Evolutionary conservation across 148 eudicot species (phyloP).

Genomic region (Amaranthus cruentus): DNA sequence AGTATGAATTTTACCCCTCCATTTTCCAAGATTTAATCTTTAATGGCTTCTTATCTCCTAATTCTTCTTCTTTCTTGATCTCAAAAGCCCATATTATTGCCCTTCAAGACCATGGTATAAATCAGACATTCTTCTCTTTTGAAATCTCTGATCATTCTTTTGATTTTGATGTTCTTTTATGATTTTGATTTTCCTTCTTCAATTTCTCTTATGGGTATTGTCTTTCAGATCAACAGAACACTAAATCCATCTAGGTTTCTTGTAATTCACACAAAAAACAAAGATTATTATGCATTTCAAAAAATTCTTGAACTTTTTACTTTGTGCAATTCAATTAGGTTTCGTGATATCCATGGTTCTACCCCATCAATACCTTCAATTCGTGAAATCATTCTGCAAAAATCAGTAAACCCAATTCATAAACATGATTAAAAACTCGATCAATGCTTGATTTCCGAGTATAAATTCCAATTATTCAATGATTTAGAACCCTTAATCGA

Average conservation of each 20-base stretch:
- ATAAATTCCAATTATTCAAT: constrained; percentile 25
- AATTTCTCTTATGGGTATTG: constrained; percentile 26
- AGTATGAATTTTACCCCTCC: constrained; percentile 38
- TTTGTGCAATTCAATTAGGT: constrained; percentile 18
- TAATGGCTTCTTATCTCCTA: constrained; percentile 40
- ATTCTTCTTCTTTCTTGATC: constrained; percentile 14
- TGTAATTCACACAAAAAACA: constrained; percentile 58
- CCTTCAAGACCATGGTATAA: constrained; percentile 24
- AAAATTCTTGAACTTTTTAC: constrained; percentile 44
- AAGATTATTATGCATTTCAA: constrained; percentile 50
- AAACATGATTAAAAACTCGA: background rate
- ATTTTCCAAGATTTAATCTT: constrained; percentile 60
- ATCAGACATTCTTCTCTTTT: background rate
- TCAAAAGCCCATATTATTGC: background rate
- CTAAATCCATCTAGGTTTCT: constrained; percentile 66
- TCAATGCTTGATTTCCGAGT: constrained; percentile 39
- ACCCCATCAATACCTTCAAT: constrained; percentile 10
- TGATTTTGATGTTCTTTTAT: constrained; percentile 52
- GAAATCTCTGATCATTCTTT: constrained; percentile 23
- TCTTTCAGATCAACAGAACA: constrained; percentile 44
- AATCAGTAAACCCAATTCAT: background rate
- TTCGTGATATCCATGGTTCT: constrained; percentile 39
- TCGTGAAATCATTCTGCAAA: constrained; percentile 63
- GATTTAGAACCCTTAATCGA: constrained; percentile 35
- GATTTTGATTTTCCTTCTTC: constrained; percentile 19